Evolutionary conservation across 2,329 filamentous ascomycete genomes (phyloP).

Genomic region (Ophiocordyceps polyrhachis-furcata): DNA sequence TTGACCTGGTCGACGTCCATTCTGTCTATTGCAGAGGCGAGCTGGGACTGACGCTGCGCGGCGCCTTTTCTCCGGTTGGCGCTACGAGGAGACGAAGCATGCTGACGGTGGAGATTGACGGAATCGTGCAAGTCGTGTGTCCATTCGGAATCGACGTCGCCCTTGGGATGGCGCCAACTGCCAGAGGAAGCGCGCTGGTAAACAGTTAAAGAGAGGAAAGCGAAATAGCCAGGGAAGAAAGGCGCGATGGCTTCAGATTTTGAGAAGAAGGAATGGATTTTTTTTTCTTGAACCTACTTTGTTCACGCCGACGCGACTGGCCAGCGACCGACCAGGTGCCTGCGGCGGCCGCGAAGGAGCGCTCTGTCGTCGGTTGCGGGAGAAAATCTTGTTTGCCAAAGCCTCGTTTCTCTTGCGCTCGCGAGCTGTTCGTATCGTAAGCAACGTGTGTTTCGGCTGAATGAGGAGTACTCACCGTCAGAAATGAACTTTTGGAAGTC

Average conservation of each 20-base stretch:
- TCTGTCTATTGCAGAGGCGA: conserved; percentile 26
- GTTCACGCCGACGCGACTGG: conserved; percentile 53
- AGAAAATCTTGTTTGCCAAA: conserved; percentile 56
- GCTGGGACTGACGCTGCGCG: conserved; percentile 14
- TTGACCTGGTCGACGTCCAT: conserved; percentile 22
- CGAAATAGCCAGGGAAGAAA: neutral
- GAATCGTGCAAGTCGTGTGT: conserved; percentile 47
- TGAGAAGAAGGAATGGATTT: neutral
- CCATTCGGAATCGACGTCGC: conserved; percentile 50
- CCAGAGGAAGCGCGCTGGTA: conserved; percentile 11
- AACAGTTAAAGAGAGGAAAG: neutral
- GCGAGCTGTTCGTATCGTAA: conserved; percentile 24
- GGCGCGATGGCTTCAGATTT: neutral
- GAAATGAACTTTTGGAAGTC: conserved; percentile 38
- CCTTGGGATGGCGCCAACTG: conserved; percentile 14
- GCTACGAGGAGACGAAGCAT: conserved; percentile 17
- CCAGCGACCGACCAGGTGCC: conserved; percentile 35
- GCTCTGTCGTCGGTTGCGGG: conserved; percentile 37
- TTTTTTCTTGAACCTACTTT: conserved; percentile 41
- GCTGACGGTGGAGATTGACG: conserved; percentile 23
- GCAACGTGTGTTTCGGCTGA: neutral
- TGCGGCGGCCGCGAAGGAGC: conserved; percentile 31
- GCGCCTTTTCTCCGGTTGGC: conserved; percentile 8
- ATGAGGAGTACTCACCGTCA: conserved; percentile 19
- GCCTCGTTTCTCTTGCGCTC: conserved; percentile 53